Base-by-base conservation (phyloP, 2,329 filamentous ascomycete genomes). In the Decorospora gaudefroyi region DNA sequence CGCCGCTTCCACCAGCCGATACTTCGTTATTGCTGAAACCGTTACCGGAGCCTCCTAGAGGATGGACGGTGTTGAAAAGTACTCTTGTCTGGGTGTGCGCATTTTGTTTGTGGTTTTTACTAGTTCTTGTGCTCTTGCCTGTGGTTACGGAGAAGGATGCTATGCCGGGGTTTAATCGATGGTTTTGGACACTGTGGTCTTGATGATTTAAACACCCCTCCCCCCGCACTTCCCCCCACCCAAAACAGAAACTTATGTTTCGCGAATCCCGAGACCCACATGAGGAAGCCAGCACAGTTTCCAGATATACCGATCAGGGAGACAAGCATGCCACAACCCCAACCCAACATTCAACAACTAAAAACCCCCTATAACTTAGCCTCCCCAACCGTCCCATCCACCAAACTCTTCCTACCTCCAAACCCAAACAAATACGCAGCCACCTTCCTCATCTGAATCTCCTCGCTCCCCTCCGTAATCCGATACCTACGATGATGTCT, bases 371-470 rank as follows among this genome's bases (percentile, higher is more conserved):
- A 69, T 47, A 69, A 22, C 42, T 69, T 68, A n/a, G 64, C 49
- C 12, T 59, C 61, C 41, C 55, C 45, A 28, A 54, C 62, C 26
- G 64, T 67, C 18, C 59, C 65, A 53, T 70, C 65, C 2, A 53
- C 57, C 17, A 67, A 33, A 19, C 73, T 76, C 50, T 71, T 72
- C 38, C 73, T 67, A 0, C 75, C 76, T 8, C 73, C 72, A 51
- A 78, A 81, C 1, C 78, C 79, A 61, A 83, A 82, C 29, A 83
- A 51, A 65, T 78, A 82, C 7, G 77, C 80, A 0, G 80, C 81
- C 7, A 85, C 75, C 66, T 83, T 84, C n/a, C 81, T 72, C 77
- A 84, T 84, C 66, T 85, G 81, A 37, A 85, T 82, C 70, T 85
- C 81, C 61, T 85, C 82, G 41, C 79, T 81, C 0, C 81, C 82